phyloP scores from a whole-genome alignment of 2,329 filamentous ascomycete genomes.

The Mycosphaerelloides madeirae region DNA sequence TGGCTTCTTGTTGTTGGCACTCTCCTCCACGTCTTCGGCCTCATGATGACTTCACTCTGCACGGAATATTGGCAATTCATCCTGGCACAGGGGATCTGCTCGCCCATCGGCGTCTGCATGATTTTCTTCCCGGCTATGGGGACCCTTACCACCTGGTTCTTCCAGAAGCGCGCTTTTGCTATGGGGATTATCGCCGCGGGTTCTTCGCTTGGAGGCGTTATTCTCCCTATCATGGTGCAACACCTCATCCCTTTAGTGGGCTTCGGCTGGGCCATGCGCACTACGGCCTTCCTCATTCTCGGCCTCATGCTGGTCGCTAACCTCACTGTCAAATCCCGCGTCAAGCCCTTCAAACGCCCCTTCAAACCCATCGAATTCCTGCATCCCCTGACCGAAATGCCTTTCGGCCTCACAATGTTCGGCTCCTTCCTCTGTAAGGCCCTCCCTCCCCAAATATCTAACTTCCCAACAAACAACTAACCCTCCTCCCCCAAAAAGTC shows the following conservation, averaged over 20 bases:
- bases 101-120: conserved; percentile 47
- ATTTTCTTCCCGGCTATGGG: conserved; percentile 41
- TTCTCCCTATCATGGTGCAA: conserved; percentile 47
- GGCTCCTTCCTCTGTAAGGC: conserved; percentile 47
- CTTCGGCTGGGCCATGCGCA: conserved; percentile 46
- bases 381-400: conserved; percentile 37
- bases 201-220: conserved; percentile 35
- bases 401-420: conserved; percentile 41
- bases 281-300: conserved; percentile 45
- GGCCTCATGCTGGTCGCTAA: conserved; percentile 39
- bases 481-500: too few species aligned
- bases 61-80: conserved; percentile 53
- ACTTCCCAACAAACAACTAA: too few species aligned
- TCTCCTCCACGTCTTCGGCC: conserved; percentile 55
- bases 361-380: conserved; percentile 42
- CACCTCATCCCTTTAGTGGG: conserved; percentile 39
- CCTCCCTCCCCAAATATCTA: too few species aligned
- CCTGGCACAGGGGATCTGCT: conserved; percentile 50
- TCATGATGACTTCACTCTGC: conserved; percentile 61
- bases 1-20: conserved; percentile 40
- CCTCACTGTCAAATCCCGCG: conserved; percentile 41
- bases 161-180: conserved; percentile 32
- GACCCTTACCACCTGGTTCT: conserved; percentile 35
- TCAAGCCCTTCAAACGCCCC: conserved; percentile 41
- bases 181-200: conserved; percentile 6